Evolutionary conservation across 2,329 filamentous ascomycete genomes (phyloP).

Genomic region (Lasiodiplodia sp.): DNA sequence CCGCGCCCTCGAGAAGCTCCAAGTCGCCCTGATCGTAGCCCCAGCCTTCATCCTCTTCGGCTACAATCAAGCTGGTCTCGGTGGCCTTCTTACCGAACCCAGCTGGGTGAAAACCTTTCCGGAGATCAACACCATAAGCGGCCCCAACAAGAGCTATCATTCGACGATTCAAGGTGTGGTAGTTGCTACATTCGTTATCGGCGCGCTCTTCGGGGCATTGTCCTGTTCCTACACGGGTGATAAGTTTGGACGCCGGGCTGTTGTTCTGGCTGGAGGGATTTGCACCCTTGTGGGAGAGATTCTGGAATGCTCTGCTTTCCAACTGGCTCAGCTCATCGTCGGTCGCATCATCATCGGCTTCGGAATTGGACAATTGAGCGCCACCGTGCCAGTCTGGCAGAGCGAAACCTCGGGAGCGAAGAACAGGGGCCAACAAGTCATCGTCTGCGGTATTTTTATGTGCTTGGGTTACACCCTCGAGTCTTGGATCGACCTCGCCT

Average conservation of each 20-base stretch:
- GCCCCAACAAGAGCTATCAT: slow-evolving; percentile 52
- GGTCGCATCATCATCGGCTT: slow-evolving; percentile 54
- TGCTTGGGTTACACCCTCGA: slow-evolving; percentile 54
- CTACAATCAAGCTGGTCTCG: slow-evolving; percentile 61
- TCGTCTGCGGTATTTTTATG: slow-evolving; percentile 56
- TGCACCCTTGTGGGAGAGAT: slow-evolving; percentile 53
- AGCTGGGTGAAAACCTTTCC: slow-evolving; percentile 56
- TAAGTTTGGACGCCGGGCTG: slow-evolving; percentile 53
- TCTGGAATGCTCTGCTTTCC: slow-evolving; percentile 53
- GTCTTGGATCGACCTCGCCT: slow-evolving; percentile 58
- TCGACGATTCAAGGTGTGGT: slow-evolving; percentile 55
- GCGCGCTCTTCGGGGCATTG: slow-evolving; percentile 56
- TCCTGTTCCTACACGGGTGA: slow-evolving; percentile 57
- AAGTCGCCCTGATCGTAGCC: slow-evolving; percentile 48
- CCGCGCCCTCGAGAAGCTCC: slow-evolving; percentile 40
- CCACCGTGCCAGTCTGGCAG: slow-evolving; percentile 58
- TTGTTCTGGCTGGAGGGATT: slow-evolving; percentile 52
- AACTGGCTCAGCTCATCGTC: slow-evolving; percentile 55
- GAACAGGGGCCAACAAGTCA: slow-evolving; percentile 51
- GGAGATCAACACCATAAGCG: slow-evolving; percentile 57
- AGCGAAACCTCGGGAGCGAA: slow-evolving; percentile 48
- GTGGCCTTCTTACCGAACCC: slow-evolving; percentile 52
- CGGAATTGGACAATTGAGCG: slow-evolving; percentile 53
- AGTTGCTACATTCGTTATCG: slow-evolving; percentile 55
- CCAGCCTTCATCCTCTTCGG: slow-evolving; percentile 59